Evolutionary conservation across 2,329 filamentous ascomycete species (phyloP), one percentile per base, ranked within the genome.

Genomic region (Epichloe amarillans): DNA sequence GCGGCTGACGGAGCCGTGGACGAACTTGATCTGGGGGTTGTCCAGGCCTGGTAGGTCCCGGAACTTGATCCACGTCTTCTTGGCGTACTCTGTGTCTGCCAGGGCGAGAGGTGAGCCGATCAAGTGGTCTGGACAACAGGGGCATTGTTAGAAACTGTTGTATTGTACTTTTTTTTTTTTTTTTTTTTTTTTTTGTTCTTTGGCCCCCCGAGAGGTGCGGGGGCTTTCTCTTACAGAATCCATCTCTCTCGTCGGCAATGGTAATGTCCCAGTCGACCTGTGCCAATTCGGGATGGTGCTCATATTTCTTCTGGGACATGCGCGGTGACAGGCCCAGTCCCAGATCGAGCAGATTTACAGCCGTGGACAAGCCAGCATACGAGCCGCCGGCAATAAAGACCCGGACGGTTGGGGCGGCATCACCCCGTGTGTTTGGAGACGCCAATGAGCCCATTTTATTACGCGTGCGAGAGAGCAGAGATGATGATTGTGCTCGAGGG

Each of bases 181-280:
- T 3, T 35, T 23, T n/a, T 14, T 33, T 33, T 5, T 8, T 33
- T 33, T 3, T 35, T 23, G 26, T 30, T 30, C 26, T 4, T 4
- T 8, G 10, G 26, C 26, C 8, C 26, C 26, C 26, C 8, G 26
- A 4, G 8, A 10, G 4, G 26, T 30, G 26, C 26, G 8, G 26
- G 8, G 26, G 26, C 5, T 35, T 49, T 33, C 82, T 33, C 82
- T 58, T 71, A 89, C 85, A 89, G 64, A 81, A 89, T n/a, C 86
- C 86, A 70, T 90, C 86, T n/a, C 84, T 72, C 64, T 89, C 84
- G 59, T 90, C 85, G 23, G 87, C 80, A 21, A 90, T 75, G 21
- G 83, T 88, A 47, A 90, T 81, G 38, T 88, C 76, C 14, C 87
- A 66, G 1, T 78, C 72, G 43, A 83, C 70, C 23, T 69, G 71